Evolutionary conservation across 768 basidiomycete genomes (phyloP).

Genomic region (Exidia glandulosa): DNA sequence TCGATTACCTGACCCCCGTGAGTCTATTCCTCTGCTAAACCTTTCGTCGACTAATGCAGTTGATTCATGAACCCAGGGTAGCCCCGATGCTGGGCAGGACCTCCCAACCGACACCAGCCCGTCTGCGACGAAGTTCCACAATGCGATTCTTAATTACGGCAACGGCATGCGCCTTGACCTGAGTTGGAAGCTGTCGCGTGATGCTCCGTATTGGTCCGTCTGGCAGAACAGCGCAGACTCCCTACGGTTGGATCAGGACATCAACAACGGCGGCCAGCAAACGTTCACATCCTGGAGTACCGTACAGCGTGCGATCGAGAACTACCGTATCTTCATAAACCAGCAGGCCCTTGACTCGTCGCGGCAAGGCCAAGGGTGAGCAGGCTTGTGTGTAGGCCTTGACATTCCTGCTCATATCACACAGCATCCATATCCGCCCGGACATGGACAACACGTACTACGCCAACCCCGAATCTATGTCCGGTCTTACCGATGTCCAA

Average conservation of each 20-base stretch:
- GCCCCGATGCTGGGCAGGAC: neutral
- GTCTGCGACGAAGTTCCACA: slow-evolving; percentile 1
- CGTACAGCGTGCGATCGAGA: slow-evolving; percentile 4
- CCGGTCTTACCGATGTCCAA: slow-evolving; percentile 1
- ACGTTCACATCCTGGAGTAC: slow-evolving; percentile 1
- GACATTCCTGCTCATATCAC: neutral
- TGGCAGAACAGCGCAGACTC: slow-evolving; percentile 2
- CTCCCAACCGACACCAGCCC: slow-evolving; percentile 2
- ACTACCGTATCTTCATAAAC: slow-evolving; percentile 3
- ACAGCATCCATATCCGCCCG: slow-evolving; percentile 1
- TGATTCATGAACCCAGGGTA: too few species aligned
- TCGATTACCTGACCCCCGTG: slow-evolving; percentile 3
- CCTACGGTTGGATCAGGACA: slow-evolving; percentile 3
- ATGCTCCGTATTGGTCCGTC: slow-evolving; percentile 1
- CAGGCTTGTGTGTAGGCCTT: neutral
- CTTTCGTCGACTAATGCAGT: too few species aligned
- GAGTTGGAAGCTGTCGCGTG: slow-evolving; percentile 3
- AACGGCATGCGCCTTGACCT: slow-evolving; percentile 1
- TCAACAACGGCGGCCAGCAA: neutral
- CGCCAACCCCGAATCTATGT: neutral
- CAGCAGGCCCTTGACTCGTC: neutral
- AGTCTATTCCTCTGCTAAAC: too few species aligned
- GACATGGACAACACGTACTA: slow-evolving; percentile 3
- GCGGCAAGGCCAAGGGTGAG: neutral
- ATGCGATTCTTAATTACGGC: neutral